phyloP scores from a whole-genome alignment of 2,329 filamentous ascomycete genomes.

The Escovopsis sp. region DNA sequence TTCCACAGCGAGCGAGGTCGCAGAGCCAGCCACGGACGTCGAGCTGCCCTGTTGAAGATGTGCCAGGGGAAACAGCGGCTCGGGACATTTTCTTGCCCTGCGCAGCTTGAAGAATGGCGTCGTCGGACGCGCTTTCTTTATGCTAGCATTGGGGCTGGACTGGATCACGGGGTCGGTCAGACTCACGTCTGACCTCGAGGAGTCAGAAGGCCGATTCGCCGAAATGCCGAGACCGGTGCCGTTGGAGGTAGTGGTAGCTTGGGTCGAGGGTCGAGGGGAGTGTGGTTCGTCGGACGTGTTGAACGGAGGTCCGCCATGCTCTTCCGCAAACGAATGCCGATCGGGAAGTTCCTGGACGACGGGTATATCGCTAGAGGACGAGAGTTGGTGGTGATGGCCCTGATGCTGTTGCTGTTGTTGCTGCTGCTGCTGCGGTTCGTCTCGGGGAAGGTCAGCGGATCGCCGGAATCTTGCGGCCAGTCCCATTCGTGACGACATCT shows the following conservation, averaged over 20 bases:
- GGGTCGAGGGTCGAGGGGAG: constrained; percentile 17
- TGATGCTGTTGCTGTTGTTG: too few relatives aligned
- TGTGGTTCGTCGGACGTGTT: constrained; percentile 42
- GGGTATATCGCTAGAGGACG: not conserved
- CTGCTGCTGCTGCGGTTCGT: constrained; percentile 9
- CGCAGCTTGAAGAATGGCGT: constrained; percentile 73
- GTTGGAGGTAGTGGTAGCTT: constrained; percentile 14
- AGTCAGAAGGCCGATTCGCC: constrained; percentile 45
- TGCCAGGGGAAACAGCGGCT: constrained; percentile 69
- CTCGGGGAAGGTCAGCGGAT: constrained; percentile 31
- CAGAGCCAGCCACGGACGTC: constrained; percentile 24
- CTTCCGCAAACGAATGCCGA: constrained; percentile 31
- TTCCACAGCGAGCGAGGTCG: constrained; percentile 25
- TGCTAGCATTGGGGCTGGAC: constrained; percentile 46
- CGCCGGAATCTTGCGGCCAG: constrained; percentile 37
- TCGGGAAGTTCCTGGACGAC: constrained; percentile 1
- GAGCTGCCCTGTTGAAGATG: constrained; percentile 60
- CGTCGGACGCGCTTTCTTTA: constrained; percentile 43
- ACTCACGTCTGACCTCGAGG: constrained; percentile 78
- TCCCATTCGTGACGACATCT: constrained; percentile 40
- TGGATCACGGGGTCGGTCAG: constrained; percentile 49
- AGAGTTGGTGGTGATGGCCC: too few relatives aligned
- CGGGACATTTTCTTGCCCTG: constrained; percentile 58
- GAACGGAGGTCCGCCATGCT: constrained; percentile 16
- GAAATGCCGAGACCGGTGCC: constrained; percentile 33